Evolutionary conservation across 108 stramenopile species (phyloP).

Genomic region (Skeletonema tropicum): DNA sequence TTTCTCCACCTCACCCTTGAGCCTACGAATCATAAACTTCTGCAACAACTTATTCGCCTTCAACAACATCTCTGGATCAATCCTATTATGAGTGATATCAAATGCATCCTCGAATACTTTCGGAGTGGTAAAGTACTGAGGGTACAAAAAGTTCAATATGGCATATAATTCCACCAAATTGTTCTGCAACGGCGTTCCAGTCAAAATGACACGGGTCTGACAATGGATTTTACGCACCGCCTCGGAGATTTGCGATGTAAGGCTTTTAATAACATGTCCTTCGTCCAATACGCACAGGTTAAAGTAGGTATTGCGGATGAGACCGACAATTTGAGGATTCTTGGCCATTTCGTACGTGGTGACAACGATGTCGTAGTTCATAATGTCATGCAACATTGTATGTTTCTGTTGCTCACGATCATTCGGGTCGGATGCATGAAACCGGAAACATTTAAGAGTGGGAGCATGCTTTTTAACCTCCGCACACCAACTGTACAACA

Average conservation of each 20-base stretch:
- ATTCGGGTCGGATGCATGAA: slow-evolving; percentile 61
- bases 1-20: slow-evolving; percentile 76
- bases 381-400: slow-evolving; percentile 30
- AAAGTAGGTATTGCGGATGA: slow-evolving; percentile 44
- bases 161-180: slow-evolving; percentile 78
- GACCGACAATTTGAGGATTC: slow-evolving; percentile 47
- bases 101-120: slow-evolving; percentile 80
- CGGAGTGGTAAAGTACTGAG: slow-evolving; percentile 56
- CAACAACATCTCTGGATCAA: slow-evolving; percentile 61
- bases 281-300: slow-evolving; percentile 84
- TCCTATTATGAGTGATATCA: slow-evolving; percentile 68
- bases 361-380: slow-evolving; percentile 61
- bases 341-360: slow-evolving; percentile 76
- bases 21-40: slow-evolving; percentile 73
- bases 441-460: slow-evolving; percentile 63
- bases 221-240: slow-evolving; percentile 61
- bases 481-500: slow-evolving; percentile 82
- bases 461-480: slow-evolving; percentile 88
- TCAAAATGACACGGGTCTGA: slow-evolving; percentile 58
- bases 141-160: slow-evolving; percentile 73
- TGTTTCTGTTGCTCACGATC: slow-evolving; percentile 50
- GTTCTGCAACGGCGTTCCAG: slow-evolving; percentile 92
- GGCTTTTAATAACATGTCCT: slow-evolving; percentile 82
- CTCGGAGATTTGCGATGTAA: slow-evolving; percentile 42
- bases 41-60: slow-evolving; percentile 69